Evolutionary conservation across 2,329 filamentous ascomycete genomes (phyloP), one percentile per base, ranked within the genome.

Genomic region (Metarhizium brunneum): DNA sequence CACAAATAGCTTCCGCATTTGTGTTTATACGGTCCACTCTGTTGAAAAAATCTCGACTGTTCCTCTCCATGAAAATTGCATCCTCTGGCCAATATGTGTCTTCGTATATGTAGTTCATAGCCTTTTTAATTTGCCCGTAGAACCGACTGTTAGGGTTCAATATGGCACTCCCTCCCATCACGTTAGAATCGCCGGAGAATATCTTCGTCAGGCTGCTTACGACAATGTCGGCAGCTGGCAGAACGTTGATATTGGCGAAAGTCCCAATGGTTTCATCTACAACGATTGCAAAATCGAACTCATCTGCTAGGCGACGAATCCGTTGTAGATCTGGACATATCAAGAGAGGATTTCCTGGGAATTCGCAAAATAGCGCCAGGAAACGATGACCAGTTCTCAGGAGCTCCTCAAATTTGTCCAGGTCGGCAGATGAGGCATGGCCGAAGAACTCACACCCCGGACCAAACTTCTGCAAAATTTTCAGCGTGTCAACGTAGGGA

Each of bases 181-280:
- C 94, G 69, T 99, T 97, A 69, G 90, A 94, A 71, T 96, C 94
- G 52, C 94, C 94, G 55, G 90, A 95, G 73, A 99, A 99, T 54
- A 97, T 87, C 71, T 99, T 99, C 51, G 94, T 97, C 57, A 99
- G 77, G 68, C 90, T 95, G 76, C 90, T 96, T 56, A 96, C 92
- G 5, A 97, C 89, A 16, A 97, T 79, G 70, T 99, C 94, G 57
- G 90, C 89, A 66, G 86, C 88, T 2, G 87, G 90, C 5, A 99
- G 80, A 4, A 99, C 90, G 67, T 97, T 90, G 64, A 96, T 86
- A 68, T 99, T 99, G 66, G 95, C 85, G 68, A 96, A 96, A 56
- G 94, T 99, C 63, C 92, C 92, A 58, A 99, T 90, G 0, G 94
- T 97, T 71, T 99, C 94, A 70, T 99, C 94, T 2, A 99, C 82